These are phyloP conservation scores for Sicyos edulis DNA, from an alignment of 306 rosid genomes.

Conservation along the genomic window DNA sequence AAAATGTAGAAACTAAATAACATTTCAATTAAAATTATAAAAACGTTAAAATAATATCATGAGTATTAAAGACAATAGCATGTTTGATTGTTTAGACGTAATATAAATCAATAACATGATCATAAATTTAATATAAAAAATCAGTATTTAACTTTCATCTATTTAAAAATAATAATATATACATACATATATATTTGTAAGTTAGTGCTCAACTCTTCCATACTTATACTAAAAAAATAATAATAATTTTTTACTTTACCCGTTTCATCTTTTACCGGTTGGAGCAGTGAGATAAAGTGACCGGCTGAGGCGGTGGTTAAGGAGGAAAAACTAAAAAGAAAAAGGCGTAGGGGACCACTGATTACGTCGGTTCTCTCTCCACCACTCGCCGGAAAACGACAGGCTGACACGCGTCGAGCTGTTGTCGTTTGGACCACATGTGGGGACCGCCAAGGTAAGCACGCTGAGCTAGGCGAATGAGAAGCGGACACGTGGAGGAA, in stretches of 20 bases:
- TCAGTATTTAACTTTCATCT: too few relatives aligned
- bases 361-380: slow-evolving; percentile 36
- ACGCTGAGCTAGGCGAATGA: slow-evolving; percentile 33
- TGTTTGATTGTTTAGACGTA: too few relatives aligned
- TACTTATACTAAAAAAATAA: too few relatives aligned
- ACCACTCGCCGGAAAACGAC: slow-evolving; percentile 43
- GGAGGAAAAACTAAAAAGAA: background rate
- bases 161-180: too few relatives aligned
- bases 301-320: slow-evolving; percentile 9
- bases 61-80: too few relatives aligned
- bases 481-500: slow-evolving; percentile 30
- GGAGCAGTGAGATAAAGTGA: background rate
- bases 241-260: background rate
- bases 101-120: too few relatives aligned
- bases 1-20: too few relatives aligned
- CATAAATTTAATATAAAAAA: too few relatives aligned
- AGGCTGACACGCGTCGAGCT: slow-evolving; percentile 36
- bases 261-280: background rate
- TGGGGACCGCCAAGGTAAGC: slow-evolving; percentile 40
- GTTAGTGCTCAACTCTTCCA: too few relatives aligned
- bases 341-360: slow-evolving; percentile 34
- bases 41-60: too few relatives aligned
- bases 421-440: slow-evolving; percentile 42
- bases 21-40: too few relatives aligned
- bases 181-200: too few relatives aligned